Base-by-base conservation (phyloP, 176 grass and related monocot genomes). In the Ampelocalamus luodianensis region DNA sequence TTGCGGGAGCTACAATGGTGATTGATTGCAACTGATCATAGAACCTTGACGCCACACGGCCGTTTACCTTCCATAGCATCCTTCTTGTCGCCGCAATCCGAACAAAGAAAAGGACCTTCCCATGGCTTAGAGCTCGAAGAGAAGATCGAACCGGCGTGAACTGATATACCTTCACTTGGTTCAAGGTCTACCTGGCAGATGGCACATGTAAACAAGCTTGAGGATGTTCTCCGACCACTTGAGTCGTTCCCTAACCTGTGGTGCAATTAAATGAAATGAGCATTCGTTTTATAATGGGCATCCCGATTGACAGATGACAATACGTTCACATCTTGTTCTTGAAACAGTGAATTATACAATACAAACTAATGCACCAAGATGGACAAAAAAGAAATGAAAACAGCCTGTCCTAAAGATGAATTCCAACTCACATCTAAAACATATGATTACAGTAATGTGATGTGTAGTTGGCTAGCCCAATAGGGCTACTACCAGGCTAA, bases 61-160 rank as follows among this genome's bases (percentile, higher is more conserved):
- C 89, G 95, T 86, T 95, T 97, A 53, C 95, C 95, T 91, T 97
- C 93, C 95, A 97, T 97, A 3, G 95, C 95, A 56, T 97, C 95
- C 89, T 97, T 97, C 71, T 97, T 97, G 42, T 91, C 87, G 17
- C 95, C 91, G 84, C 95, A 97, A 71, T 97, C 95, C 3, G 55
- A 79, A 65, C 95, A 97, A 10, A 97, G 92, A 80, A 97, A 97
- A 49, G 92, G 92, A 8, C 92, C 92, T 90, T 97, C 89, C 95
- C 95, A 97, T 64, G 95, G 93, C 84, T 91, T 95, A 15, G 93
- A 88, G 56, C 85, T 95, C 2, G 89, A 93, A 49, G 95, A 97
- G 76, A 97, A 95, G 55, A 97, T 88, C 10, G 89, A 90, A 78
- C 93, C 89, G 1, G 93, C 90, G 85, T 93, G 92, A 56, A 97